Percentiles rank a stretch among this genome's conserved stretches.
phyloP scores from a whole-genome alignment of 495 filamentous ascomycete genomes.

The Penicillium lagena region DNA sequence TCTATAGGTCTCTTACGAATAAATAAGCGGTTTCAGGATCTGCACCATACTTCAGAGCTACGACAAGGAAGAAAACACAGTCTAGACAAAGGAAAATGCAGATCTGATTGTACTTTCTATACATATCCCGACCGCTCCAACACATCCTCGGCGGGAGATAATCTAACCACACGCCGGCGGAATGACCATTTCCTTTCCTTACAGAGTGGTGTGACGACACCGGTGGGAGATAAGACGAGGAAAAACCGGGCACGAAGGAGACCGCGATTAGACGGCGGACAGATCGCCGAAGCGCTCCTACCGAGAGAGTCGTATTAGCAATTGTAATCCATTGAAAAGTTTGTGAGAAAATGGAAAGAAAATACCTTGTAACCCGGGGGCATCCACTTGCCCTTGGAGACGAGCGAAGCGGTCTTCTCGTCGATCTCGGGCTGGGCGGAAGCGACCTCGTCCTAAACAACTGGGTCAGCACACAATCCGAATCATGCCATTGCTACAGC shows the following conservation, averaged over 20 bases:
- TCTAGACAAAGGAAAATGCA: conserved; percentile 11
- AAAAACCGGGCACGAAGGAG: conserved; percentile 10
- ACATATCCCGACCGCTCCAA: conserved; percentile 32
- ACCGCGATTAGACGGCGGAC: conserved; percentile 68
- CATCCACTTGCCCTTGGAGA: conserved; percentile 94
- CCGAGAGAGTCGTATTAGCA: conserved; percentile 1
- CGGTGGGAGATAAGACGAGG: conserved; percentile 27
- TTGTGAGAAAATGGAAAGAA: conserved; percentile 2
- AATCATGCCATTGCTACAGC: neutral
- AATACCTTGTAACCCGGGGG: conserved; percentile 97
- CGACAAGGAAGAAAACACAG: neutral
- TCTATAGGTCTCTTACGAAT: too few relatives aligned
- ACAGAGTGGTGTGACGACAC: conserved; percentile 30
- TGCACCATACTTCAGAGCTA: too few relatives aligned
- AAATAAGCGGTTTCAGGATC: too few relatives aligned
- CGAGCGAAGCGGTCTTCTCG: conserved; percentile 82
- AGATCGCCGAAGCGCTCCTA: conserved; percentile 99
- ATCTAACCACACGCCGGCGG: conserved; percentile 14
- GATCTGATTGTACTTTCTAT: conserved; percentile 42
- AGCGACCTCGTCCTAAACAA: conserved; percentile 83
- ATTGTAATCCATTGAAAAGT: neutral
- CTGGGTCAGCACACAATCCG: conserved; percentile 9
- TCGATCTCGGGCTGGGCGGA: conserved; percentile 92
- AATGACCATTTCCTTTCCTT: conserved; percentile 24
- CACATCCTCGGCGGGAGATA: conserved; percentile 16